Evolutionary conservation across 2,329 filamentous ascomycete genomes (phyloP).

Genomic region (Colletotrichum falcatum): DNA sequence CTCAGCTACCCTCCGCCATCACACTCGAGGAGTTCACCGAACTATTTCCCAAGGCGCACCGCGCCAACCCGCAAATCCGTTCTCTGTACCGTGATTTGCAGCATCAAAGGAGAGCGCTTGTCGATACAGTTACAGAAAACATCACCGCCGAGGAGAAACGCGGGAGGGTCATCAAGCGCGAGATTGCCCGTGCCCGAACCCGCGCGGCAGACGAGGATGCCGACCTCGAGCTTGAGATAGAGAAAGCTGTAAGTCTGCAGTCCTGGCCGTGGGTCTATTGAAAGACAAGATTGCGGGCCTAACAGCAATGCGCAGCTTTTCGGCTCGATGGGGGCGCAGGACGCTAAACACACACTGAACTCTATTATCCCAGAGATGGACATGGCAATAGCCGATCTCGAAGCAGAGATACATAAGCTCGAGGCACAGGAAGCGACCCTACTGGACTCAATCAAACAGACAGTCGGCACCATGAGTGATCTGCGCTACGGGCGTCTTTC

Average conservation of each 20-base stretch:
- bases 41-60: constrained; percentile 78
- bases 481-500: constrained; percentile 82
- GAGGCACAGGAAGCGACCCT: constrained; percentile 73
- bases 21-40: constrained; percentile 80
- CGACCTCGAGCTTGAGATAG: constrained; percentile 74
- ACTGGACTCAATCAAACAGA: constrained; percentile 71
- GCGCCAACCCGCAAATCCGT: constrained; percentile 74
- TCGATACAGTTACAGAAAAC: constrained; percentile 74
- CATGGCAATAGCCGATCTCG: constrained; percentile 71
- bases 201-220: constrained; percentile 66
- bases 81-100: constrained; percentile 84
- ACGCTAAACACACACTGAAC: constrained; percentile 68
- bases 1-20: constrained; percentile 78
- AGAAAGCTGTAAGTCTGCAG: constrained; percentile 61
- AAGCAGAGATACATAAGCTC: constrained; percentile 74
- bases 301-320: constrained; percentile 63
- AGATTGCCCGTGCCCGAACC: constrained; percentile 66
- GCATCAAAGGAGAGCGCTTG: constrained; percentile 74
- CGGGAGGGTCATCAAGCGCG: constrained; percentile 68
- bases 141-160: constrained; percentile 74
- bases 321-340: constrained; percentile 60
- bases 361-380: constrained; percentile 79
- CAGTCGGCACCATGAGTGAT: constrained; percentile 81
- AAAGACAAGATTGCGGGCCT: neutral
- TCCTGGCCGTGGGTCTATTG: neutral